Evolutionary conservation across 192 early-diverging fungal genomes (phyloP), one percentile per base, ranked within the genome.

Genomic region (Coemansia sp.): DNA sequence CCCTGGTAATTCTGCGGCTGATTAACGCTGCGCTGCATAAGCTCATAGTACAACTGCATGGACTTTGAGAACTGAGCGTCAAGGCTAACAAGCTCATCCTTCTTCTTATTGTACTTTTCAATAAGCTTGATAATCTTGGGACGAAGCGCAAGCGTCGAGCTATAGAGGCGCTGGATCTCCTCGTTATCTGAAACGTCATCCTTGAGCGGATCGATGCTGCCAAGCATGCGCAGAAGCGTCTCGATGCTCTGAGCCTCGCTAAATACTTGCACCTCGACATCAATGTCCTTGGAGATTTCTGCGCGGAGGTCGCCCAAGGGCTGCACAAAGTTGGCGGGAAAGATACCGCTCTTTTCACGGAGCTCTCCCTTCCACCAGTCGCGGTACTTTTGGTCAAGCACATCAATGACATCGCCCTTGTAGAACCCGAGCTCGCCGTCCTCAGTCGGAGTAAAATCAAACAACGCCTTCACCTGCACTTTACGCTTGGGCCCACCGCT

Each of bases 301-400:
- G 80, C 76, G 8, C 85, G 85, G 4, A 86, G 82, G 41, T 92
- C 91, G 8, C 81, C 74, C 16, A 92, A 78, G 24, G 88, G 86
- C 63, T 93, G 88, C 21, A 98, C 96, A 83, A 98, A 99, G 75
- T 98, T 98, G 14, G 94, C 92, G 11, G 98, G 98, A 67, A 99
- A 98, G 46, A 99, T 96, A 14, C 98, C 98, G 57, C 88, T 87
- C 52, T 88, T 87, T n/a, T 92, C 92, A 14, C 85, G 84, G n/a
- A 91, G 77, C 74, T 93, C 89, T 24, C 96, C 98, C 69, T 94
- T 93, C 96, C 97, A 99, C 98, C 98, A 99, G 76, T 99, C 98
- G 64, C 93, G 89, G 84, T 95, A 99, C 10, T 95, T 93, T 63
- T 89, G 92, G 68, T 98, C 96, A 68, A 94, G 71, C 23, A 99